A percentile compares a stretch with the other conserved stretches of the same genome.
Conservation (phyloP, 2,329 filamentous ascomycete genomes). For the Aspergillus aculeatinus region DNA sequence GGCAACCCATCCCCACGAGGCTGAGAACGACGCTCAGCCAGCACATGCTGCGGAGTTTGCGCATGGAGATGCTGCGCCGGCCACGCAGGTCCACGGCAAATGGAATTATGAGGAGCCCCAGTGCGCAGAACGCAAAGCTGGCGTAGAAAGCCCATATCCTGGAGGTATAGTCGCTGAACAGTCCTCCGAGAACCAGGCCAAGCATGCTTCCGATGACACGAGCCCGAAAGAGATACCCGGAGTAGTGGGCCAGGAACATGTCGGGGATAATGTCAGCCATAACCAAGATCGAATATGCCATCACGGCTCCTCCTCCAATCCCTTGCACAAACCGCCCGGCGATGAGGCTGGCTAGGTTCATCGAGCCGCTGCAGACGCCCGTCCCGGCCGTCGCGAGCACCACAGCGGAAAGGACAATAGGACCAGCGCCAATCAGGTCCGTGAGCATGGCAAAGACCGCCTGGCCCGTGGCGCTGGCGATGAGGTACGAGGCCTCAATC, state of each 20-base stretch:
- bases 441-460: conserved; percentile 32
- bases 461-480: conserved; percentile 34
- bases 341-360: conserved; percentile 40
- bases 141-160: conserved; percentile 34
- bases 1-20: conserved; percentile 35
- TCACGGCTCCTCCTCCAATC: conserved; percentile 48
- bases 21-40: conserved; percentile 46
- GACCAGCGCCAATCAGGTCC: conserved; percentile 48
- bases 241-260: conserved; percentile 33
- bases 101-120: conserved; percentile 30
- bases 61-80: conserved; percentile 22
- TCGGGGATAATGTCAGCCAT: conserved; percentile 43
- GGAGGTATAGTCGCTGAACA: conserved; percentile 25
- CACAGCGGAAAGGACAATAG: conserved; percentile 45
- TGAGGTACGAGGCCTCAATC: conserved; percentile 51
- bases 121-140: conserved; percentile 33
- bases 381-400: conserved; percentile 50
- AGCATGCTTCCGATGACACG: conserved; percentile 34
- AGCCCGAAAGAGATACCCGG: conserved; percentile 31
- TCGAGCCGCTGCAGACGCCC: conserved; percentile 43
- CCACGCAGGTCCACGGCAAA: conserved; percentile 31
- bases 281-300: conserved; percentile 44
- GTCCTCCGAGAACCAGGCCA: conserved; percentile 28
- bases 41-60: conserved; percentile 35
- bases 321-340: conserved; percentile 48